Evolutionary conservation across 192 early-diverging fungal species (phyloP), one percentile per base, ranked within the genome.

Genomic region (Glomus cerebriforme): DNA sequence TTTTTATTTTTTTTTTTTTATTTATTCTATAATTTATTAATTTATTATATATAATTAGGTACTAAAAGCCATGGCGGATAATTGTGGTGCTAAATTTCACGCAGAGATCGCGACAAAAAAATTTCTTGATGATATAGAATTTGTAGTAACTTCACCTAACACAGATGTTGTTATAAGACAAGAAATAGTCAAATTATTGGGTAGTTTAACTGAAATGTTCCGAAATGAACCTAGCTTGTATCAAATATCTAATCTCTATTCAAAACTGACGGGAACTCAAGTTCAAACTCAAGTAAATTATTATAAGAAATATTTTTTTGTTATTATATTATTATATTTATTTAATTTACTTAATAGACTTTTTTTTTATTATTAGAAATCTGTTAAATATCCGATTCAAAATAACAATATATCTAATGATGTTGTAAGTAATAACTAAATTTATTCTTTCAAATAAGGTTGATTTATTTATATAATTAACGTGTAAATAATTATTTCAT

Each of bases 11-110:
- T 7, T 39, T 22, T 39, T 37, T n/a, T 43, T n/a, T 4, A 68
- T 2, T 32, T 34, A 65, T 15, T 32, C 15, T 31, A 31, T 9
- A 32, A 15, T 31, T 32, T 32, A 22, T 31, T 68, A n/a, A 22
- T 9, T 22, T 22, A 22, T 0, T 43, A 8, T 24, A 31, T 26
- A 12, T 1, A 47, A 37, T 34, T 39, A 75, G 73, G 27, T 75
- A 15, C 3, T 75, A 10, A 59, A 62, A 75, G 17, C 73, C n/a
- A 37, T 75, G 59, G 54, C 59, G 10, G 73, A 75, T 7, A 75
- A 75, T 62, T 75, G 73, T 62, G 73, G 73, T 13, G 73, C 73
- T 15, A 75, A 59, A 37, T 75, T 75, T 75, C 73, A 75, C 59
- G 73, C 73, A 1, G 73, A 75, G 37, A 62, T 75, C 12, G 73